Base-by-base conservation (phyloP, 768 basidiomycete genomes). In the Holtermannia corniformis region DNA sequence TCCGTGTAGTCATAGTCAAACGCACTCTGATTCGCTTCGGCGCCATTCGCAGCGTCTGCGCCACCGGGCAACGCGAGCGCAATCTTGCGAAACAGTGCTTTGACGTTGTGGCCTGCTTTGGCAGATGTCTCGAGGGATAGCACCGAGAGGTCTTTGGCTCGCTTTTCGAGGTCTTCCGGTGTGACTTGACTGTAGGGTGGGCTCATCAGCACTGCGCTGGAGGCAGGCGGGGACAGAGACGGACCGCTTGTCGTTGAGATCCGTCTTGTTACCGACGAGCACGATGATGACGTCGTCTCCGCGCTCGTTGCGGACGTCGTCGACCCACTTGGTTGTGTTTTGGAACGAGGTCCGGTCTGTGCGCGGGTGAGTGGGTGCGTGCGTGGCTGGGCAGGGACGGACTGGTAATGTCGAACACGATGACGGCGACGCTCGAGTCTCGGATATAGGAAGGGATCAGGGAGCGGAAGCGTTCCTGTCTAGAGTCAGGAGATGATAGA, bases 51-150 rank as follows among this genome's bases (percentile, higher is more conserved):
- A 47, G 72, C 70, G 7, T 69, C 46, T 65, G 92, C 89, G 82
- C 91, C 91, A 12, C 95, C 95, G 19, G 95, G 93, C 47, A 99
- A 75, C 2, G 91, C 91, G 84, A 97, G 83, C 1, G 95, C 95
- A 60, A 99, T 99, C 79, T 97, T 97, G 78, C 96, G 92, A 79
- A 99, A 99, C 61, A 99, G 73, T 60, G 87, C 87, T 77, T 99
- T 99, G 56, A 99, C 95, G 60, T 99, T 99, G 72, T 97, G 95
- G 2, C 95, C 95, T 5, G 95, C 95, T 72, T 99, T 99, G 25
- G 95, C 95, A 24, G 90, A 95, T 7, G 95, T 97, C 75, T 99
- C 95, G 85, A 97, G 97, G 70, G 93, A 95, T 85, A 97, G 88
- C 61, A 97, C 88, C 64, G 84, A 85, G 58, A 95, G 76, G 70